Percentiles rank a stretch among this genome's conserved stretches.
These are phyloP conservation scores for Tolypocladium endophyticum DNA, from an alignment of 2,329 filamentous ascomycete species.

Conservation along the genomic window DNA sequence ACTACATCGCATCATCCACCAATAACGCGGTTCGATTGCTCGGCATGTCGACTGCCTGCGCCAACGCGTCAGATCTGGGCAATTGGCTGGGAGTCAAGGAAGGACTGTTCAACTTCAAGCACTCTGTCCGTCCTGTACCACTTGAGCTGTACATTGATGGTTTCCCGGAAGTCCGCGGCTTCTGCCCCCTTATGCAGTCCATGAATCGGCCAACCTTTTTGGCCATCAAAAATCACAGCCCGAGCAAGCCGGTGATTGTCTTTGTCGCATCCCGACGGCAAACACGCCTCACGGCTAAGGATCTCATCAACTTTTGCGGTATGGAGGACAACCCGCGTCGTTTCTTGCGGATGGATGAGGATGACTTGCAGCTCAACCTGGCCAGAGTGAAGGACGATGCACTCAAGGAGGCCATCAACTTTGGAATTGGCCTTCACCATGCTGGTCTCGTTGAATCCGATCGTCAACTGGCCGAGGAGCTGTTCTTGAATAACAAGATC, in stretches of 20 bases:
- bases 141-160: conserved; percentile 96
- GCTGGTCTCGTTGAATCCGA: conserved; percentile 94
- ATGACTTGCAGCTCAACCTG: conserved; percentile 84
- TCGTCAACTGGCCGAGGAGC: conserved; percentile 80
- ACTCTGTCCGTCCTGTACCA: conserved; percentile 92
- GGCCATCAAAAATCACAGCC: conserved; percentile 92
- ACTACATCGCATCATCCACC: conserved; percentile 93
- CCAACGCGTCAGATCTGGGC: conserved; percentile 84
- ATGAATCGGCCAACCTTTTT: conserved; percentile 98
- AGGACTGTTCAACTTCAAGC: conserved; percentile 91
- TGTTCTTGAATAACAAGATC: conserved; percentile 96
- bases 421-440: conserved; percentile 94
- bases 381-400: conserved; percentile 86
- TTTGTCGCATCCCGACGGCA: conserved; percentile 94
- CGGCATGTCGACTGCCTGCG: conserved; percentile 98
- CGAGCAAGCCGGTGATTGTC: conserved; percentile 93
- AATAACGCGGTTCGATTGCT: conserved; percentile 81
- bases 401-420: conserved; percentile 85
- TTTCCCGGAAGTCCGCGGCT: conserved; percentile 88
- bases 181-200: conserved; percentile 96
- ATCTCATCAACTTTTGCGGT: conserved; percentile 92
- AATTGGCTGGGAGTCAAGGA: conserved; percentile 98
- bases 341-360: conserved; percentile 90
- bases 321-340: conserved; percentile 96
- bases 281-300: conserved; percentile 88